Evolutionary conservation across 2,329 filamentous ascomycete genomes (phyloP).

Genomic region (Colletotrichum liaoningense): DNA sequence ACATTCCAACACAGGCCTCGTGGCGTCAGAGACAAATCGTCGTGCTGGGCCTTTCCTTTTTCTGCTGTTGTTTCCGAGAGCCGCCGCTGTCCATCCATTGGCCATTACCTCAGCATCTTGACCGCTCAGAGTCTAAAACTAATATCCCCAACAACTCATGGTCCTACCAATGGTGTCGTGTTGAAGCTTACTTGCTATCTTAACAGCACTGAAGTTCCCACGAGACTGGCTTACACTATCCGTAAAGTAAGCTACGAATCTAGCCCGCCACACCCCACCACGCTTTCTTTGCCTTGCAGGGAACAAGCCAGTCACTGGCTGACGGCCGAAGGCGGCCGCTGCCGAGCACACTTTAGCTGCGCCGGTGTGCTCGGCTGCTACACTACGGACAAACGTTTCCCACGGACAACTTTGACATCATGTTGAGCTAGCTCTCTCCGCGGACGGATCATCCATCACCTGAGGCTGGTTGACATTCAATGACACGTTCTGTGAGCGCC

Average conservation of each 20-base stretch:
- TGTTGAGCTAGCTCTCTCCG: not conserved
- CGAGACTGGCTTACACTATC: slow-evolving; percentile 18
- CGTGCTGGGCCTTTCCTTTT: slow-evolving; percentile 5
- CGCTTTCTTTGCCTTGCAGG: slow-evolving; percentile 12
- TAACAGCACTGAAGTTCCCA: slow-evolving; percentile 4
- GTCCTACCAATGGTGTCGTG: slow-evolving; percentile 6
- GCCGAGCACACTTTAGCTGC: not conserved
- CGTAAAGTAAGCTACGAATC: not conserved
- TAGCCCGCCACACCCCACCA: not conserved
- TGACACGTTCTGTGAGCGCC: not conserved
- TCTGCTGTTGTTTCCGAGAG: not conserved
- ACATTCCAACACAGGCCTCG: slow-evolving; percentile 8
- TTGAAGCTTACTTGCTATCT: not conserved
- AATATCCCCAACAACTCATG: not conserved
- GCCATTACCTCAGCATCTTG: not conserved
- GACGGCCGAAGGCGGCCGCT: slow-evolving; percentile 12
- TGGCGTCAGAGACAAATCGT: slow-evolving; percentile 8
- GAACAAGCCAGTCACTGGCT: slow-evolving; percentile 10
- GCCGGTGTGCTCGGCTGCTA: slow-evolving; percentile 3
- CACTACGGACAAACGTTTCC: not conserved
- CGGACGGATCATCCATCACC: not conserved
- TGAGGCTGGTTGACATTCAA: not conserved
- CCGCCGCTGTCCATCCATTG: not conserved
- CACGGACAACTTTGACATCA: not conserved
- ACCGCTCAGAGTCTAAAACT: not conserved